Base-by-base conservation (phyloP, 1,139 yeast species). In the Yamadazyma conglobata region DNA sequence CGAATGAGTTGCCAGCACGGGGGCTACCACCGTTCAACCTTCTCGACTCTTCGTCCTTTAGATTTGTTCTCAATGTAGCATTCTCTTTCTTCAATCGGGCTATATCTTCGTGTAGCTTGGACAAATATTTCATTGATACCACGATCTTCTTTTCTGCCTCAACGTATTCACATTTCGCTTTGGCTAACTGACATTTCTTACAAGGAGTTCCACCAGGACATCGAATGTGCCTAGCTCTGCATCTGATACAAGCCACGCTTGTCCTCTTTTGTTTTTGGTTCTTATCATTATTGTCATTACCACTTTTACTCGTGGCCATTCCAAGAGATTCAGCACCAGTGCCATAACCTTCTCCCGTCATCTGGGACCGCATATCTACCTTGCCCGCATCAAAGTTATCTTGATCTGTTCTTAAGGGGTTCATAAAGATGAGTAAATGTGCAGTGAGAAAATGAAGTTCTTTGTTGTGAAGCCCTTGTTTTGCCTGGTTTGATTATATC, bases 191-290 rank as follows among this genome's bases (percentile, higher is more conserved):
- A 51, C 95, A 85, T 46, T 79, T 79, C 33, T 64, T 58, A 52
- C 95, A 85, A 0, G 89, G 87, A 23, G 78, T 73, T 1, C 87
- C 91, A 1, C 93, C 93, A 8, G 88, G 88, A 49, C 95, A 85
- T 41, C 84, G 73, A 22, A 81, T 78, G 53, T 85, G 94, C 34
- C 91, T 67, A 29, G 77, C 72, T 24, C 94, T 64, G 48, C 95
- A 85, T 28, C 88, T 58, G 10, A 78, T 76, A 50, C 94, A 85
- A 1, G 74, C 73, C 32, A 65, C 45, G 6, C 62, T 49, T 4
- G 65, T 60, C 32, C 72, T 40, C 34, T 64, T 65, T 18, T 44
- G 56, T 25, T 45, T 47, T 14, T 12, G 10, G 12, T 16, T 15
- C 20, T 20, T 18, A 15, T 15, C 23, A 15, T 10, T 25, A 11